These are phyloP conservation scores for Bruguiera sexangula DNA, from an alignment of 345 rosid species.

Conservation along the genomic window DNA sequence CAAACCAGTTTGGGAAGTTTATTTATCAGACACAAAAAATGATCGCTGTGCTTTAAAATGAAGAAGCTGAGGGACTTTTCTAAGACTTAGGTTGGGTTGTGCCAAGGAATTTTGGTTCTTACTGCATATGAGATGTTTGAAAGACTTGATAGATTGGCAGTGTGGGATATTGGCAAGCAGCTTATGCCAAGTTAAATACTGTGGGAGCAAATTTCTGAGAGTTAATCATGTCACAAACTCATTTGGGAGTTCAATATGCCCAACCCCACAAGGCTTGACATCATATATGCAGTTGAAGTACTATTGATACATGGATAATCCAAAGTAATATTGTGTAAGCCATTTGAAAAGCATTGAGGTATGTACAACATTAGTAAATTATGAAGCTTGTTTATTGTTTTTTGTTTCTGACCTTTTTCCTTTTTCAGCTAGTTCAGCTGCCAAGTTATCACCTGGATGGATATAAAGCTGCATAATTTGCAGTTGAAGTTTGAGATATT, in stretches of 20 bases:
- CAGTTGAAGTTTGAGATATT: neutral
- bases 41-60: neutral
- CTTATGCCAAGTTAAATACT: too few species aligned
- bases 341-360: neutral
- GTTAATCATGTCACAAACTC: too few species aligned
- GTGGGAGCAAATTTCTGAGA: too few species aligned
- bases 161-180: too few species aligned
- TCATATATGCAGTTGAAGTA: too few species aligned
- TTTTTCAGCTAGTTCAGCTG: neutral
- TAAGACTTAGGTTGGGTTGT: neutral
- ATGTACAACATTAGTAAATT: neutral
- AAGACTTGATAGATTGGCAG: neutral
- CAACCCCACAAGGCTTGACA: too few species aligned
- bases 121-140: neutral
- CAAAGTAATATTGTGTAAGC: neutral
- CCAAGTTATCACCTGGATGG: neutral
- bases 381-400: neutral
- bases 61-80: neutral
- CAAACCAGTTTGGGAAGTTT: neutral
- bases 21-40: neutral
- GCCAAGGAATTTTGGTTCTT: neutral
- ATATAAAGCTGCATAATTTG: neutral
- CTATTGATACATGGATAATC: neutral
- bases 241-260: too few species aligned
- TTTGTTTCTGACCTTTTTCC: neutral